phyloP scores from a whole-genome alignment of 2,329 filamentous ascomycete genomes.

The Diaporthe amygdali region DNA sequence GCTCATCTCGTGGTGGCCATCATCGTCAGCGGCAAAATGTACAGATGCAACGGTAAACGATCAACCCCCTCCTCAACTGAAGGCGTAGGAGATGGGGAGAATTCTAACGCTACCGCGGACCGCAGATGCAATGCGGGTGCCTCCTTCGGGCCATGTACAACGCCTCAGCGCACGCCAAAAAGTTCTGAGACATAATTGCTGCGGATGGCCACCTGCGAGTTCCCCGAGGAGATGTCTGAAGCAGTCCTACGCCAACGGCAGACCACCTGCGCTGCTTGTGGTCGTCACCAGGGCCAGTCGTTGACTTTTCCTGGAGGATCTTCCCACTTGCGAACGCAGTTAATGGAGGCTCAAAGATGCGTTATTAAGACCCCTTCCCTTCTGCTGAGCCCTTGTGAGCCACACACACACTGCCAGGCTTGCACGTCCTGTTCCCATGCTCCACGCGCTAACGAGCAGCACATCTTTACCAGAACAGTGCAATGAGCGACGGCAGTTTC shows the following conservation, averaged over 20 bases:
- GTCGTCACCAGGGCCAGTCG: neutral
- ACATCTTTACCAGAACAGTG: neutral
- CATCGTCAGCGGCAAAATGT: neutral
- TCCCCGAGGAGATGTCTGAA: neutral
- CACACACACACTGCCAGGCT: neutral
- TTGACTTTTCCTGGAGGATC: neutral
- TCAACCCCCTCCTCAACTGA: neutral
- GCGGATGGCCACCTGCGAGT: neutral
- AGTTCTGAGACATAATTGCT: neutral
- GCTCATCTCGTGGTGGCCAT: neutral
- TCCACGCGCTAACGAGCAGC: neutral
- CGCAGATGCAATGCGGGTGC: slow-evolving; percentile 7
- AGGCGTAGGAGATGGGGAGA: neutral
- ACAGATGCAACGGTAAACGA: neutral
- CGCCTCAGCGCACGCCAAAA: neutral
- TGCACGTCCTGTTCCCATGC: neutral
- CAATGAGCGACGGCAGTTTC: neutral
- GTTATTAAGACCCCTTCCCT: neutral
- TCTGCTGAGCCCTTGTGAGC: neutral
- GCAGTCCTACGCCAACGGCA: neutral
- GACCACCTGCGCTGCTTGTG: neutral
- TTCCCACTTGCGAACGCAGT: neutral
- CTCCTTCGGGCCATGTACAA: neutral
- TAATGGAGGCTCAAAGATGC: neutral
- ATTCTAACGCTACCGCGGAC: neutral